phyloP scores from a whole-genome alignment of 208 protist species.

The Trypanosoma theileri region DNA sequence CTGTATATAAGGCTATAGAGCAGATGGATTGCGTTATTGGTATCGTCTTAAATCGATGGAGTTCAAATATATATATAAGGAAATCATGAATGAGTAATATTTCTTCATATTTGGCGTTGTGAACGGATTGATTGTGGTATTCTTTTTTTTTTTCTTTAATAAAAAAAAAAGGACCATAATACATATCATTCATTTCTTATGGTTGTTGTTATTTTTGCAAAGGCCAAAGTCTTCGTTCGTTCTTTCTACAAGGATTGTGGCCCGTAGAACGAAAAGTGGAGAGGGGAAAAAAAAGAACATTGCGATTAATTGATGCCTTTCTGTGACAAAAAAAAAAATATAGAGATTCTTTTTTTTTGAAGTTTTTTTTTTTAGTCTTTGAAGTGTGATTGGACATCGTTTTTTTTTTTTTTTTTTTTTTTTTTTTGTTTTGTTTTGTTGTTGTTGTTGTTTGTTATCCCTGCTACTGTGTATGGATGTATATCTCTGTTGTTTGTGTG shows the following conservation, averaged over 20 bases:
- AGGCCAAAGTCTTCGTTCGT: too few species aligned
- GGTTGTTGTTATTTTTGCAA: background rate
- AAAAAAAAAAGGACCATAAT: conserved; percentile 21
- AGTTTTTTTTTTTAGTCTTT: too few species aligned
- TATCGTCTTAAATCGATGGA: conserved; percentile 21
- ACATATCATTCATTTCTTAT: conserved; percentile 1
- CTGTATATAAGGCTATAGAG: conserved; percentile 1
- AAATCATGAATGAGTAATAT: conserved; percentile 1
- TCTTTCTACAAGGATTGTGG: too few species aligned
- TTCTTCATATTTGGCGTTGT: conserved; percentile 14
- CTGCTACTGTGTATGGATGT: background rate
- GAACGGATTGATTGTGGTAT: conserved; percentile 7
- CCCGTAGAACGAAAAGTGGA: too few species aligned
- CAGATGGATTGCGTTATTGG: conserved; percentile 9
- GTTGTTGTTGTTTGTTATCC: background rate
- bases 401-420: too few species aligned
- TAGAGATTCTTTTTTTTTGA: too few species aligned
- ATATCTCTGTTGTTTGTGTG: background rate
- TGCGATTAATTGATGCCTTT: too few species aligned
- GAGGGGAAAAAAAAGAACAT: too few species aligned
- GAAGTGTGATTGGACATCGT: too few species aligned
- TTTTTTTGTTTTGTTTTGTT: background rate
- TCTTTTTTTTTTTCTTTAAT: conserved; percentile 10
- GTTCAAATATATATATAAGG: conserved; percentile 24
- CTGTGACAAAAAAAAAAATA: too few species aligned